Evolutionary conservation across 805 yeast species (phyloP).

Genomic region (Hanseniaspora vineae): DNA sequence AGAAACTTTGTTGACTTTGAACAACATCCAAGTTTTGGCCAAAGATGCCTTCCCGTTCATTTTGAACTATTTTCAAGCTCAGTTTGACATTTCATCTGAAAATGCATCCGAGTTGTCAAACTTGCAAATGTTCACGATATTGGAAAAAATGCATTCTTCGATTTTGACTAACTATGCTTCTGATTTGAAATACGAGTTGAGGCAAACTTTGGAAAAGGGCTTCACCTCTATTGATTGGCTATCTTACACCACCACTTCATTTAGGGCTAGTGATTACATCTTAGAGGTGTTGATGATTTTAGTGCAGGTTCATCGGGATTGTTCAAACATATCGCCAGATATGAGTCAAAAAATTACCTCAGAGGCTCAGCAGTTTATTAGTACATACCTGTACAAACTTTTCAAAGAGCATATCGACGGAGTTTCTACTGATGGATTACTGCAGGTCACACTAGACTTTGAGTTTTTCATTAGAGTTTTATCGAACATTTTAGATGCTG

Average conservation of each 20-base stretch:
- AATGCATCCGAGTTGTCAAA: conserved; percentile 19
- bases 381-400: conserved; percentile 25
- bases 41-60: conserved; percentile 34
- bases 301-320: conserved; percentile 39
- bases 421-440: conserved; percentile 33
- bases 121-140: conserved; percentile 30
- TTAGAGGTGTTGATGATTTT: conserved; percentile 36
- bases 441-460: conserved; percentile 41
- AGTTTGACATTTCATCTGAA: conserved; percentile 34
- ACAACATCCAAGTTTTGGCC: conserved; percentile 39
- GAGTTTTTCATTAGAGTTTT: conserved; percentile 33
- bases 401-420: conserved; percentile 31
- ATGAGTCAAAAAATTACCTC: conserved; percentile 32
- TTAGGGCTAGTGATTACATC: conserved; percentile 33
- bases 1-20: conserved; percentile 37
- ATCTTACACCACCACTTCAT: conserved; percentile 20
- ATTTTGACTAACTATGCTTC: conserved; percentile 42
- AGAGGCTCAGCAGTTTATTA: conserved; percentile 28
- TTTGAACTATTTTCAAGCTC: conserved; percentile 35
- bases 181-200: conserved; percentile 31
- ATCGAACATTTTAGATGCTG: conserved; percentile 18
- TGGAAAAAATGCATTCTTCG: conserved; percentile 37
- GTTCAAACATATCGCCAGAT: conserved; percentile 34
- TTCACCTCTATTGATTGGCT: conserved; percentile 32
- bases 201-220: conserved; percentile 30